Evolutionary conservation across 108 stramenopile genomes (phyloP).

Genomic region (Cyclotella kingstonii): DNA sequence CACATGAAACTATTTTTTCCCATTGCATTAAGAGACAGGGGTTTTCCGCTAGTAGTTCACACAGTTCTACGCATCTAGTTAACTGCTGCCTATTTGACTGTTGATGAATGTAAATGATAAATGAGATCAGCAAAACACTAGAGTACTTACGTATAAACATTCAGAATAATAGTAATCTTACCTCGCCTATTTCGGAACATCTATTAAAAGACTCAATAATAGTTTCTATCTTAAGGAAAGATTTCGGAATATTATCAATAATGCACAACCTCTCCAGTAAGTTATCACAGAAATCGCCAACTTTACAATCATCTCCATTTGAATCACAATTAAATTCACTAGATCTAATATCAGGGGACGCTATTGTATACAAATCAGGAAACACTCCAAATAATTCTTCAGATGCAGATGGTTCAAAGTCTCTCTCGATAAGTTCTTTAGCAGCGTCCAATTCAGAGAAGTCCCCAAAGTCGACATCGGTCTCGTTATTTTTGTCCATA

Average conservation of each 20-base stretch:
- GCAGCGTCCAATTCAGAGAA: slow-evolving; percentile 45
- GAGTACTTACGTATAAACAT: neutral
- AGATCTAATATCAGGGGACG: too few species aligned
- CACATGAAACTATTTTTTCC: slow-evolving; percentile 23
- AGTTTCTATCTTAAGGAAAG: slow-evolving; percentile 4
- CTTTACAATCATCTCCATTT: too few species aligned
- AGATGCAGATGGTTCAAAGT: too few species aligned
- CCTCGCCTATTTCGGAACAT: neutral
- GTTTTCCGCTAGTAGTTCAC: slow-evolving; percentile 17
- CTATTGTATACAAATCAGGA: too few species aligned
- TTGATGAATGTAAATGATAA: neutral
- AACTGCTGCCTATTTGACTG: neutral
- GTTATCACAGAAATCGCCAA: too few species aligned
- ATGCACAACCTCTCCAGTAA: too few species aligned
- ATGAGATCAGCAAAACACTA: neutral
- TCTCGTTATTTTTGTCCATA: too few species aligned
- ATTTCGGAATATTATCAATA: too few species aligned
- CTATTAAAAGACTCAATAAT: slow-evolving; percentile 5
- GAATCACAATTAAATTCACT: too few species aligned
- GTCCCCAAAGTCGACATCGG: slow-evolving; percentile 38
- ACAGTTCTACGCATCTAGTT: slow-evolving; percentile 4
- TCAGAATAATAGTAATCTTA: neutral
- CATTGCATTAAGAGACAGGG: slow-evolving; percentile 14
- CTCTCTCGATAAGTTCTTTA: too few species aligned
- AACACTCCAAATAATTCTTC: too few species aligned